These are phyloP conservation scores for Scheffersomyces stambukii DNA, from an alignment of 1,139 yeast genomes.

Conservation along the genomic window DNA sequence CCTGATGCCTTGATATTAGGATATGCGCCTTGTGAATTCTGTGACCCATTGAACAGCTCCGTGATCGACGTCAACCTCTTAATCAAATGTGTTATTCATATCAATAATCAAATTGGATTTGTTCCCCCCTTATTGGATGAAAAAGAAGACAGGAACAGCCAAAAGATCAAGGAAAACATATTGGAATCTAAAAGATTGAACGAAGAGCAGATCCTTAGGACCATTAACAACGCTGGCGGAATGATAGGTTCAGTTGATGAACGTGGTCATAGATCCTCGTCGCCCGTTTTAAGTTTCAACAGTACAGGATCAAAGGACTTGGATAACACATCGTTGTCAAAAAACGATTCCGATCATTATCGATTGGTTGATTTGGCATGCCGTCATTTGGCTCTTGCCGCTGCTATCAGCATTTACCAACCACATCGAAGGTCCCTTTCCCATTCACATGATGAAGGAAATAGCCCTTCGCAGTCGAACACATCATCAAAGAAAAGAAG, in stretches of 20 bases:
- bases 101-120: conserved; percentile 57
- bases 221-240: conserved; percentile 16
- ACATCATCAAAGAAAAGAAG: conserved; percentile 40
- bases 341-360: conserved; percentile 65
- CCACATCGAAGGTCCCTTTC: conserved; percentile 12
- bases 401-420: conserved; percentile 51
- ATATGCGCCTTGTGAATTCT: conserved; percentile 47
- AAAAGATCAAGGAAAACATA: conserved; percentile 36
- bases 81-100: conserved; percentile 52
- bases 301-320: conserved; percentile 24
- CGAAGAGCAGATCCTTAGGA: conserved; percentile 24
- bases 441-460: conserved; percentile 6
- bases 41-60: conserved; percentile 43
- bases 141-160: conserved; percentile 39
- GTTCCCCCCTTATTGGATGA: conserved; percentile 48
- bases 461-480: background rate
- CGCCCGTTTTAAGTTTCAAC: conserved; percentile 24
- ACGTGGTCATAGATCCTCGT: conserved; percentile 16
- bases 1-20: conserved; percentile 45
- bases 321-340: conserved; percentile 32
- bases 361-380: conserved; percentile 76
- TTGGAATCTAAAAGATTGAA: conserved; percentile 26
- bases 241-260: conserved; percentile 4
- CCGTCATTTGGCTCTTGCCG: conserved; percentile 79
- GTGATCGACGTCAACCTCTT: conserved; percentile 50